These are phyloP conservation scores for Medicago arabica DNA, from an alignment of 306 rosid genomes.

Conservation along the genomic window DNA sequence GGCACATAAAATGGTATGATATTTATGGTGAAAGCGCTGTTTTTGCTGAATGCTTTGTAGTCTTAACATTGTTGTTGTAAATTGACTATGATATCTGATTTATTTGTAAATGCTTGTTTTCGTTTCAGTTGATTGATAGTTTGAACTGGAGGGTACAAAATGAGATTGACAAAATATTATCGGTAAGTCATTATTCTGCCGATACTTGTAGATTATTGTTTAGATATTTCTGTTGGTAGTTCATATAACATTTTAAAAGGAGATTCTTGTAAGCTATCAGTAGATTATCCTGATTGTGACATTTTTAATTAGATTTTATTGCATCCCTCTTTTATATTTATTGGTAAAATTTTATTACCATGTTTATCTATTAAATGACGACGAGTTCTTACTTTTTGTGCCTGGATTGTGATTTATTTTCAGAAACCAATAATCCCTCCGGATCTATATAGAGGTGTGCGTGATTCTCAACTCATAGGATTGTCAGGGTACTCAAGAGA, in stretches of 20 bases:
- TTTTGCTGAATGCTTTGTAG: conserved; percentile 35
- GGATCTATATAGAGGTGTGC: conserved; percentile 77
- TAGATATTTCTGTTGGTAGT: conserved; percentile 10
- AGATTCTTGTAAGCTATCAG: conserved; percentile 6
- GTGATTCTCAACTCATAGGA: conserved; percentile 94
- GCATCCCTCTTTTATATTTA: conserved; percentile 9
- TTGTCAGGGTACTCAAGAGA: conserved; percentile 92
- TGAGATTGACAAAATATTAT: conserved; percentile 83
- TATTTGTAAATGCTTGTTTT: conserved; percentile 30
- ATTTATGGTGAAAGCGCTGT: conserved; percentile 2
- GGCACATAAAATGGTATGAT: conserved; percentile 88
- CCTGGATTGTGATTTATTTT: conserved; percentile 37
- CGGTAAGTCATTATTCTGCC: conserved; percentile 54
- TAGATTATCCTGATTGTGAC: neutral
- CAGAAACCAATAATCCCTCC: conserved; percentile 91
- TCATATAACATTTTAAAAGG: neutral
- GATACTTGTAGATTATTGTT: conserved; percentile 30
- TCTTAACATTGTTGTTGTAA: neutral
- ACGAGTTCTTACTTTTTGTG: conserved; percentile 34
- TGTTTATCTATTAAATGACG: conserved; percentile 18
- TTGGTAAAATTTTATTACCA: conserved; percentile 32
- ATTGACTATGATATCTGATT: conserved; percentile 32
- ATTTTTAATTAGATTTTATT: conserved; percentile 14
- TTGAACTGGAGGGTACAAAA: conserved; percentile 89
- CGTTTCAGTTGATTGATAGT: conserved; percentile 79